phyloP scores from a whole-genome alignment of 1,284 basidiomycete species.

The Ustilago trichophora region DNA sequence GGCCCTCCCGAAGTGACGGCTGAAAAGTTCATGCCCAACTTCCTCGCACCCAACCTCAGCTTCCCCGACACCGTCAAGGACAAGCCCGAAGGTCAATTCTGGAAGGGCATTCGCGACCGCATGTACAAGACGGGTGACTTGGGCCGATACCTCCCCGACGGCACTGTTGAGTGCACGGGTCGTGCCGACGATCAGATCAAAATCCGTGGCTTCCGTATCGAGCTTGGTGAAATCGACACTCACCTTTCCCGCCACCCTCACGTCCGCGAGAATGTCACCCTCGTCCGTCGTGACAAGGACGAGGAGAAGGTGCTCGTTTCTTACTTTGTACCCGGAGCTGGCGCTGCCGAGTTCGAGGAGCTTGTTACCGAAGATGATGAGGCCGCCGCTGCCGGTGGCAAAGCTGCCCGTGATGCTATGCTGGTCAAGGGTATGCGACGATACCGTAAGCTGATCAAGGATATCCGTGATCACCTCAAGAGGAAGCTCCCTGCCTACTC shows the following conservation, averaged over 20 bases:
- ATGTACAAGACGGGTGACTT: constrained; percentile 99
- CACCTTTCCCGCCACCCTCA: constrained; percentile 92
- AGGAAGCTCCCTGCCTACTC: constrained; percentile 85
- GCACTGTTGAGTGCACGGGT: constrained; percentile 95
- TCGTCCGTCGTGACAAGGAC: constrained; percentile 96
- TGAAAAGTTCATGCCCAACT: constrained; percentile 70
- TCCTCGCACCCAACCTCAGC: constrained; percentile 56
- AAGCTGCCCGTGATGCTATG: constrained; percentile 44
- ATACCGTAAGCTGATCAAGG: constrained; percentile 80
- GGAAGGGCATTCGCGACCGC: constrained; percentile 96
- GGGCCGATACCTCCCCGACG: constrained; percentile 91
- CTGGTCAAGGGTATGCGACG: constrained; percentile 60
- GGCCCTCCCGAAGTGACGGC: constrained; percentile 79
- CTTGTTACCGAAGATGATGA: constrained; percentile 69
- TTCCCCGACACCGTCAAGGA: constrained; percentile 59
- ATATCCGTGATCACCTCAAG: constrained; percentile 91
- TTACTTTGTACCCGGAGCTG: constrained; percentile 91
- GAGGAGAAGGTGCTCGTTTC: constrained; percentile 99
- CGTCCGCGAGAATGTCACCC: constrained; percentile 94
- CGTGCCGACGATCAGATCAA: constrained; percentile 99
- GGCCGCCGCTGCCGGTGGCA: constrained; percentile 65
- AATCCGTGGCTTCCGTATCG: constrained; percentile 98
- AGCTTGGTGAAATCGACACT: constrained; percentile 97
- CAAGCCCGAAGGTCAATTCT: constrained; percentile 68
- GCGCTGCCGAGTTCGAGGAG: constrained; percentile 75